Base-by-base conservation (phyloP, 2,329 filamentous ascomycete genomes). In the Hypoxylon sp. region DNA sequence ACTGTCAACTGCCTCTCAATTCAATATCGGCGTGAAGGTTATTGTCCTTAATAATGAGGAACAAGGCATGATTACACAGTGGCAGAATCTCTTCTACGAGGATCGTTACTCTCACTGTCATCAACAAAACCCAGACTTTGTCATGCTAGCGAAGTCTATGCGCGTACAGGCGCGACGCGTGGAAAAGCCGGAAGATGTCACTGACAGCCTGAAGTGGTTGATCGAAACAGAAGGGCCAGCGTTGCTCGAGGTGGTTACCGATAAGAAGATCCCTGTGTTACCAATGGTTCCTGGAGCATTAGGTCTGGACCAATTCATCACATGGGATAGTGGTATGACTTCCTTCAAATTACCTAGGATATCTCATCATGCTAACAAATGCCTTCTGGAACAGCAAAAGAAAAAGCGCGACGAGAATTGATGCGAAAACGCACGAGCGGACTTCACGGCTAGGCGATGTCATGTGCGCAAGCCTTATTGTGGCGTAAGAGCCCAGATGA, bases 1-100 rank as follows among this genome's bases (percentile, higher is more conserved):
- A 83, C 89, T 99, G 60, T 93, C 92, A 50, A 98, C 95, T 1
- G 94, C 94, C 44, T 89, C 92, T 8, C 94, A 99, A 82, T 98
- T 98, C 86, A 93, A 96, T 83, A 98, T 98, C 79, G 94, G 93
- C 72, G 91, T 97, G 81, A 98, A 98, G 87, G 87, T 98, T 68
- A 93, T 98, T 75, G 86, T 98, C 24, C 82, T 99, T 60, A 98
- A 98, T 86, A 99, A 97, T 81, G 94, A 97, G 81, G 94, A 98
- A 82, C 95, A 98, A 83, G 95, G 95, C 58, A 98, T 98, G 95
- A 94, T 98, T 46, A 98, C 94, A 1, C 95, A 98, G 83, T 98
- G 95, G 95, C 95, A 98, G 82, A 94, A 93, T 75, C 89, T 98
- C 72, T 98, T 98, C 84, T 98, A 97, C 84, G 92, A 97, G 80